phyloP scores from a whole-genome alignment of 805 yeast genomes.

The Teunomyces funiuensis region DNA sequence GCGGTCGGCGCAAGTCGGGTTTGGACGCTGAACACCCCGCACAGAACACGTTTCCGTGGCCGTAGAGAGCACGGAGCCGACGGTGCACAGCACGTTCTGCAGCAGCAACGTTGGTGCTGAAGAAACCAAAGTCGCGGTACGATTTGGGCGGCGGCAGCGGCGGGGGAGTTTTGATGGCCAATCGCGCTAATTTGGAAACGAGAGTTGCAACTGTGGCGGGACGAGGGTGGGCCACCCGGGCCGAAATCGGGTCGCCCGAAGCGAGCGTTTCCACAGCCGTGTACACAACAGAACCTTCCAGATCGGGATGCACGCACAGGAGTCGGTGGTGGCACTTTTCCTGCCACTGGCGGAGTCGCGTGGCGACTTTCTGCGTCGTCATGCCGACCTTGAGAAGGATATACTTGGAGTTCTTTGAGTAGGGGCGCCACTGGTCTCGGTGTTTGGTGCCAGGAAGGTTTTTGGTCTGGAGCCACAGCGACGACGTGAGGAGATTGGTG shows the following conservation, averaged over 20 bases:
- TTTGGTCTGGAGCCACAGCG: constrained; percentile 40
- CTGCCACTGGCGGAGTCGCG: constrained; percentile 52
- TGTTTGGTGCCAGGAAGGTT: constrained; percentile 24
- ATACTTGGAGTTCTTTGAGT: constrained; percentile 36
- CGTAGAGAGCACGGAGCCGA: constrained; percentile 37
- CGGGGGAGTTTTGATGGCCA: constrained; percentile 10
- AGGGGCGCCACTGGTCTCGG: constrained; percentile 28
- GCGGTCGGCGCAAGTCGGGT: constrained; percentile 1
- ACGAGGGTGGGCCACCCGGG: background rate
- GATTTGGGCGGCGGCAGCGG: background rate
- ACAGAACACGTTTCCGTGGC: constrained; percentile 50
- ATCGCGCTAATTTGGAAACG: background rate
- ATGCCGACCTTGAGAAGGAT: constrained; percentile 53
- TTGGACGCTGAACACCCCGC: constrained; percentile 36
- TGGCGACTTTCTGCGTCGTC: constrained; percentile 46
- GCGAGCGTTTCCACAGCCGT: too few relatives aligned
- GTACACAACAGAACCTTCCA: background rate
- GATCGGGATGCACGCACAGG: constrained; percentile 21
- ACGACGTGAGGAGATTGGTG: constrained; percentile 32
- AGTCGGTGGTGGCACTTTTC: constrained; percentile 50
- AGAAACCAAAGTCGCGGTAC: constrained; percentile 36
- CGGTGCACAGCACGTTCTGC: constrained; percentile 47
- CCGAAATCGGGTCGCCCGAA: background rate
- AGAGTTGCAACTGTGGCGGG: background rate
- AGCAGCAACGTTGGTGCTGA: constrained; percentile 24